Evolutionary conservation across 2,329 filamentous ascomycete species (phyloP), one percentile per base, ranked within the genome.

Genomic region (Helminthosporium solani): DNA sequence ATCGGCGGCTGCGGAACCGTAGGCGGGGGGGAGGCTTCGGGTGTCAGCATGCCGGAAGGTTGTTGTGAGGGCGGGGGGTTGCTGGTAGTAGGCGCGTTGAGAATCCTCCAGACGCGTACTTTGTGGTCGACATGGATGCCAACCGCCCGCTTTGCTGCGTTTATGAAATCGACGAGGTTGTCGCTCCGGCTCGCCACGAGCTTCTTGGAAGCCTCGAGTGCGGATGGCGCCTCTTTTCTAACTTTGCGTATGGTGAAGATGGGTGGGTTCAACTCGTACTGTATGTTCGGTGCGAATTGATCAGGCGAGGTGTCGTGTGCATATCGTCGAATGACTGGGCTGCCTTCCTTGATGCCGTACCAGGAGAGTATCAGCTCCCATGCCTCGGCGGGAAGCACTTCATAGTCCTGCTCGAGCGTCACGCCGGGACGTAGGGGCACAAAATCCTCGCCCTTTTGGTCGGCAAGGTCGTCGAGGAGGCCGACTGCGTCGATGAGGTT

Each of bases 161-260:
- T 84, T 25, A 97, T 66, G 66, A 96, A 95, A n/a, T 80, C 77
- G 60, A 90, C 81, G 49, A 85, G 88, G 40, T 76, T 80, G 40
- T 81, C 83, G 40, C 82, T 83, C 53, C 85, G 82, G 63, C 88
- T 94, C 42, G 86, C 83, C 19, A 90, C 79, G 31, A 92, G 71
- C 40, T 81, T 79, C 4, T 83, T 76, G 1, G 90, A 84, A 4
- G 80, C 73, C 14, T 84, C 80, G 59, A 85, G 84, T 45, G 86
- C 71, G 1, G 78, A 72, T 59, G 85, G 79, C 30, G 82, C 74
- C 1, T 81, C 47, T 56, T 77, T 77, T 66, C 84, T 85, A 1
- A 97, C 76, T 56, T 92, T 90, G 63, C 95, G 84, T 49, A 97
- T 78, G 1, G 85, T 89, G 67, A 96, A 88, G 34, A 96, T 78